phyloP scores from a whole-genome alignment of 257 asterid genomes.

The Ehretia macrophylla region DNA sequence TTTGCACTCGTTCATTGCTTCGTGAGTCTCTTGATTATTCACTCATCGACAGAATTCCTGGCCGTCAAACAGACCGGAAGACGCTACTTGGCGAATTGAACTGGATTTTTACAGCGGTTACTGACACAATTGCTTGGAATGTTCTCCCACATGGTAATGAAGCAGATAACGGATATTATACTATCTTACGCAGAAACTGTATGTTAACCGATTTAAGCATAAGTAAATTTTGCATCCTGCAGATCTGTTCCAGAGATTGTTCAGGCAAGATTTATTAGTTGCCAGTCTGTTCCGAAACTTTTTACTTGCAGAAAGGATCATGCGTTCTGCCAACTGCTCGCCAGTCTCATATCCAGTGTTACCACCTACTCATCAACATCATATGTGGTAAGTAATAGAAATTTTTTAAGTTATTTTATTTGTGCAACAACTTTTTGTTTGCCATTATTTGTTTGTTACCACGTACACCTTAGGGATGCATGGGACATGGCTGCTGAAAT shows the following conservation, averaged over 20 bases:
- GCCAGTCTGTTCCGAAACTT: conserved; percentile 83
- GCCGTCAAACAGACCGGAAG: conserved; percentile 87
- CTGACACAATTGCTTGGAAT: conserved; percentile 92
- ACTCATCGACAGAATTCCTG: conserved; percentile 81
- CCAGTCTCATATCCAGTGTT: conserved; percentile 71
- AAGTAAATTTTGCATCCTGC: conserved; percentile 26
- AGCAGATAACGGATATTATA: conserved; percentile 1
- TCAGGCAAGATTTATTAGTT: conserved; percentile 85
- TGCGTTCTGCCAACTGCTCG: conserved; percentile 89
- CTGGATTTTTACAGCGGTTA: conserved; percentile 92
- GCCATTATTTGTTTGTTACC: conserved; percentile 11
- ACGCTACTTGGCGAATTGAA: conserved; percentile 87
- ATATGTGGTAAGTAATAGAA: conserved; percentile 60
- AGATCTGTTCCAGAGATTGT: conserved; percentile 82
- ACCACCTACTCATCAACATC: conserved; percentile 89
- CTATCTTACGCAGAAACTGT: background rate
- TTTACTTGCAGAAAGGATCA: conserved; percentile 81
- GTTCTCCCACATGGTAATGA: conserved; percentile 80
- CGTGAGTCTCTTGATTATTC: conserved; percentile 68
- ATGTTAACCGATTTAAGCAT: conserved; percentile 5
- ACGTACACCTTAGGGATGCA: conserved; percentile 63
- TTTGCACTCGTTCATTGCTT: conserved; percentile 71
- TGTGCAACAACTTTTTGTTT: conserved; percentile 9
- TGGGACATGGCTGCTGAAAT: conserved; percentile 98
- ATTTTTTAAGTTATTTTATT: conserved; percentile 2